Evolutionary conservation across 768 basidiomycete genomes (phyloP).

Genomic region (Suillus occidentalis): DNA sequence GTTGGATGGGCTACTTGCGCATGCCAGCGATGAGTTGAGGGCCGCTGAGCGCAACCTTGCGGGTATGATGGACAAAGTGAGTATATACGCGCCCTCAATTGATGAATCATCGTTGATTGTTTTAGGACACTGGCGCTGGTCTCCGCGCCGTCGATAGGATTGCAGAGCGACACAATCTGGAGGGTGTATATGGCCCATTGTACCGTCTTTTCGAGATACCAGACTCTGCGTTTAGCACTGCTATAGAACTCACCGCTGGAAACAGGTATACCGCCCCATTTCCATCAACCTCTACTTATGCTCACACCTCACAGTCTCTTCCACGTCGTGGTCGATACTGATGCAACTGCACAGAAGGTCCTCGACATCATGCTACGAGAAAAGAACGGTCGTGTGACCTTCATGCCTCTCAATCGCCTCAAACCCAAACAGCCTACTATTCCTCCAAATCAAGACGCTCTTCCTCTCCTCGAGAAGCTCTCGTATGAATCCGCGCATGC

Average conservation of each 20-base stretch:
- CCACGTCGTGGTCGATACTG: constrained; percentile 97
- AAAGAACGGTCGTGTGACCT: constrained; percentile 92
- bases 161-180: constrained; percentile 67
- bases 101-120: not conserved
- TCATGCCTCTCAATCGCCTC: constrained; percentile 97
- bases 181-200: constrained; percentile 90
- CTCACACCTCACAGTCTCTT: constrained; percentile 62
- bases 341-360: constrained; percentile 88
- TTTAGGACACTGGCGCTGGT: constrained; percentile 87
- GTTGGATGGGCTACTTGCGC: constrained; percentile 70
- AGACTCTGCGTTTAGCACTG: constrained; percentile 86
- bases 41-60: constrained; percentile 76
- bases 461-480: constrained; percentile 82
- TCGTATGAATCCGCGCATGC: constrained; percentile 66
- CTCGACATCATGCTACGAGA: constrained; percentile 93
- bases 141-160: constrained; percentile 85
- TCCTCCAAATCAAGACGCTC: constrained; percentile 71
- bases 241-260: constrained; percentile 93
- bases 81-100: constrained; percentile 4
- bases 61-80: constrained; percentile 95
- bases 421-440: constrained; percentile 67
- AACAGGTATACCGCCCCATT: constrained; percentile 63
- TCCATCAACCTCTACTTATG: constrained; percentile 10
- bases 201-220: constrained; percentile 92
- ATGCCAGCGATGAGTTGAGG: constrained; percentile 80